Conservation (phyloP, 1,284 basidiomycete genomes). For the Moesziomyces antarcticus region DNA sequence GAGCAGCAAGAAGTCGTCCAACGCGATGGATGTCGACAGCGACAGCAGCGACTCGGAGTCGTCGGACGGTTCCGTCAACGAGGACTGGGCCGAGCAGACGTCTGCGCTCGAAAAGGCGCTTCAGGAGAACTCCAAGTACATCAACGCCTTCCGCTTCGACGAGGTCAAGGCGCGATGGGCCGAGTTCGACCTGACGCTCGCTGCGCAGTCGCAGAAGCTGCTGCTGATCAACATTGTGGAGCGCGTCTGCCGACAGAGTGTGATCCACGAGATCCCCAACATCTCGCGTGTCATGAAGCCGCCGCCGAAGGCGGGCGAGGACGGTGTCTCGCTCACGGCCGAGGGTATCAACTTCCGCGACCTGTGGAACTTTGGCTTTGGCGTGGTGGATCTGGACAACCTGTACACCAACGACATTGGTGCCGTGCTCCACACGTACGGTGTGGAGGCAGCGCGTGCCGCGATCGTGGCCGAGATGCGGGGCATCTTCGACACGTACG, state of each 20-base stretch:
- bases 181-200: constrained; percentile 63
- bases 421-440: constrained; percentile 87
- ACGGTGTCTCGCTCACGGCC: constrained; percentile 54
- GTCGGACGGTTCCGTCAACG: constrained; percentile 55
- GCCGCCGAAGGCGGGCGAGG: constrained; percentile 56
- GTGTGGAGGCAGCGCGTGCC: constrained; percentile 70
- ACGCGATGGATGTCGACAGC: constrained; percentile 54
- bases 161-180: constrained; percentile 71
- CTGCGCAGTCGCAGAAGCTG: constrained; percentile 62
- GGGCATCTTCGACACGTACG: constrained; percentile 91
- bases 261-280: constrained; percentile 65
- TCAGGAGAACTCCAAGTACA: constrained; percentile 72
- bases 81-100: constrained; percentile 64
- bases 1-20: constrained; percentile 35
- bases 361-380: constrained; percentile 85
- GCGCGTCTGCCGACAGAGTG: constrained; percentile 60
- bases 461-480: constrained; percentile 78
- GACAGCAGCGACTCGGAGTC: constrained; percentile 55
- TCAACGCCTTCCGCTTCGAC: constrained; percentile 80
- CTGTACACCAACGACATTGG: constrained; percentile 97
- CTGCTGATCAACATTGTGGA: constrained; percentile 67
- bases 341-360: constrained; percentile 79
- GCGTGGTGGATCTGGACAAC: constrained; percentile 82
- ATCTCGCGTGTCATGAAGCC: constrained; percentile 62
- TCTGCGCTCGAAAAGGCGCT: constrained; percentile 69